A percentile compares a stretch with the other conserved stretches of the same genome.
phyloP scores from a whole-genome alignment of 1,284 basidiomycete species.

The Taiwanofungus camphoratus region DNA sequence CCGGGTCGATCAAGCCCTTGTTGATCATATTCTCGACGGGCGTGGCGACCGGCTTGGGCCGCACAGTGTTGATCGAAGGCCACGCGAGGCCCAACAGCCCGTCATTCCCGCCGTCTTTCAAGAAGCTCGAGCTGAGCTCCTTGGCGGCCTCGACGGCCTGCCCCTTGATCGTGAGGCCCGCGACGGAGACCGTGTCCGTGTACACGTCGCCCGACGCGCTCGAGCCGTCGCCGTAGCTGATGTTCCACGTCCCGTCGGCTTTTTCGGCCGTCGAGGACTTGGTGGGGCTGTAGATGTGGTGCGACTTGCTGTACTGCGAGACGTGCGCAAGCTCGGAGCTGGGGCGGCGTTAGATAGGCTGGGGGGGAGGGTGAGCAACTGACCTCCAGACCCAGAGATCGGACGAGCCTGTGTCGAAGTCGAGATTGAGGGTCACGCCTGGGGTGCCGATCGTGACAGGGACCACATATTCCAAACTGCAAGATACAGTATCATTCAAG shows the following conservation, averaged over 20 bases:
- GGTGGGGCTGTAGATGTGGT: slow-evolving; percentile 30
- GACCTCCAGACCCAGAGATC: slow-evolving; percentile 33
- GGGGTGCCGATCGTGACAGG: slow-evolving; percentile 35
- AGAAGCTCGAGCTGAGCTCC: slow-evolving; percentile 31
- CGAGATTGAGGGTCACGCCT: slow-evolving; percentile 31
- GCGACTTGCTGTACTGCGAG: slow-evolving; percentile 17
- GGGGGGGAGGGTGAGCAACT: neutral
- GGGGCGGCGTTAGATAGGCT: neutral
- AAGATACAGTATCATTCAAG: slow-evolving; percentile 1
- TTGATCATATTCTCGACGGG: slow-evolving; percentile 34
- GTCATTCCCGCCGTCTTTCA: slow-evolving; percentile 31
- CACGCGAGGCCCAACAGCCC: slow-evolving; percentile 32
- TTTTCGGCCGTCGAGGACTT: slow-evolving; percentile 29
- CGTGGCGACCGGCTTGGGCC: slow-evolving; percentile 28
- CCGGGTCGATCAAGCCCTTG: slow-evolving; percentile 26
- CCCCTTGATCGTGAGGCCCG: slow-evolving; percentile 26
- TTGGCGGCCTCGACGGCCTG: slow-evolving; percentile 34
- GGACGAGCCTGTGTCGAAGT: slow-evolving; percentile 35
- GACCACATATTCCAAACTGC: slow-evolving; percentile 33
- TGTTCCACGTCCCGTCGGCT: slow-evolving; percentile 30
- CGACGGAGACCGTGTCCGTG: slow-evolving; percentile 29
- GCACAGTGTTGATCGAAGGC: slow-evolving; percentile 33
- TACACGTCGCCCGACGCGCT: slow-evolving; percentile 32
- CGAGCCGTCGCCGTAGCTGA: slow-evolving; percentile 37
- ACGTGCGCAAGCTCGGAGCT: slow-evolving; percentile 25